Base-by-base conservation (phyloP, 805 yeast genomes). In the Metschnikowia proteae region DNA sequence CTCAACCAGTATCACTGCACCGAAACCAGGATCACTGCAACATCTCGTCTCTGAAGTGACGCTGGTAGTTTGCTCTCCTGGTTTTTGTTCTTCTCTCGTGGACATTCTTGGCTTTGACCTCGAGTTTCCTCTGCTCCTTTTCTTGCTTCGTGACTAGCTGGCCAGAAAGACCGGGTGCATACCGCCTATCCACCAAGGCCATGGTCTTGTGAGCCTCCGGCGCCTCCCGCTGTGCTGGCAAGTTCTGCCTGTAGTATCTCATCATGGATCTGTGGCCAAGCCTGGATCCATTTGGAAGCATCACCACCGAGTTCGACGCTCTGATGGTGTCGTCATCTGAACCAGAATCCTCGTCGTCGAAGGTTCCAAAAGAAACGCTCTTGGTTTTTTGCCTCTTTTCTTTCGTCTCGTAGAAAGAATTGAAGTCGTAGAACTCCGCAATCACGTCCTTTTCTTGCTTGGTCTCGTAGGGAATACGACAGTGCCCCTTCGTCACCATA, bases 221-320 rank as follows among this genome's bases (percentile, higher is more conserved):
- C 29, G 79, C 71, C n/a, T 60, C 65, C 8, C 58, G 45, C 4
- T 63, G 57, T 6, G 54, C 45, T 1, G 62, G 56, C 29, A 60
- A 45, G 53, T 80, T 80, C 66, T 87, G 96, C 61, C 86, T 82
- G 66, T 83, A 83, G 62, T 81, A 83, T 52, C 92, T 74, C 44
- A 80, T 78, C 59, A 87, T 71, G 1, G 90, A 75, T 54, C 98
- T 75, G 64, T 92, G 97, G 0, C 96, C 96, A 0, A 87, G 80
- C 41, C 82, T 80, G 3, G 81, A 68, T 2, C 97, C 97, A 22
- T 84, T 78, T 2, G 96, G 94, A 38, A 91, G 72, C 3, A 81
- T 76, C 36, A 90, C 46, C 41, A 33, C 44, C 9, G 33, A 25
- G 9, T 31, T 40, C 7, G 43, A 17, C 9, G 37, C 32, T 4